phyloP scores from a whole-genome alignment of 179 eudicot genomes.

The Amaranthus tricolor region DNA sequence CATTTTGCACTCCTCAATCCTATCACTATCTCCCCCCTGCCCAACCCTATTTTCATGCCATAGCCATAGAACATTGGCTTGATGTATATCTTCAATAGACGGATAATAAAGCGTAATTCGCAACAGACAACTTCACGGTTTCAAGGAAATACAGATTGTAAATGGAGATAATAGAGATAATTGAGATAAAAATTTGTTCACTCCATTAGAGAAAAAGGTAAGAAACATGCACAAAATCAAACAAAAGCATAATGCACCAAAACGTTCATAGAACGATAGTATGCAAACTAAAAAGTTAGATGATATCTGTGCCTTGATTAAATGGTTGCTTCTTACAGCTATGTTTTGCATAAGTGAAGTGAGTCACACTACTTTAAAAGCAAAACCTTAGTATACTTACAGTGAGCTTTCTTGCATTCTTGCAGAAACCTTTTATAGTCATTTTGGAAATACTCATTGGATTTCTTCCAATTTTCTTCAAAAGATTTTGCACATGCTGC shows the following conservation, averaged over 20 bases:
- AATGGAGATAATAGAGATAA: background rate
- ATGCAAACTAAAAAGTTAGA: background rate
- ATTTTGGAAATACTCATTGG: slow-evolving; percentile 64
- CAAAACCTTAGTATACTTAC: slow-evolving; percentile 40
- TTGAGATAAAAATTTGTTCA: background rate
- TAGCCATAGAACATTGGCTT: background rate
- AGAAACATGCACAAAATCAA: background rate
- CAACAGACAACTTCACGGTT: background rate
- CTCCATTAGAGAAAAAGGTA: background rate
- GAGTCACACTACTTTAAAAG: background rate
- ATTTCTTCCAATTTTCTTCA: slow-evolving; percentile 82
- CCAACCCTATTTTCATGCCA: background rate
- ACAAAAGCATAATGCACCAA: background rate
- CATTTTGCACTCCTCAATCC: background rate
- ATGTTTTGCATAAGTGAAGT: background rate
- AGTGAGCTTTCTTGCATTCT: slow-evolving; percentile 83
- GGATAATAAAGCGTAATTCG: background rate
- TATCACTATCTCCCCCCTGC: background rate
- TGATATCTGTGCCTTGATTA: background rate
- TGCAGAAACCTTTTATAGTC: slow-evolving; percentile 74
- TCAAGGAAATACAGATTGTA: background rate
- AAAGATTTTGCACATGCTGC: slow-evolving; percentile 51
- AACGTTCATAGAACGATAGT: background rate
- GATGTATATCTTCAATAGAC: background rate
- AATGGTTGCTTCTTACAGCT: background rate